These are phyloP conservation scores for Oryza brachyantha DNA, from an alignment of 176 grass and related monocot genomes.

Conservation along the genomic window DNA sequence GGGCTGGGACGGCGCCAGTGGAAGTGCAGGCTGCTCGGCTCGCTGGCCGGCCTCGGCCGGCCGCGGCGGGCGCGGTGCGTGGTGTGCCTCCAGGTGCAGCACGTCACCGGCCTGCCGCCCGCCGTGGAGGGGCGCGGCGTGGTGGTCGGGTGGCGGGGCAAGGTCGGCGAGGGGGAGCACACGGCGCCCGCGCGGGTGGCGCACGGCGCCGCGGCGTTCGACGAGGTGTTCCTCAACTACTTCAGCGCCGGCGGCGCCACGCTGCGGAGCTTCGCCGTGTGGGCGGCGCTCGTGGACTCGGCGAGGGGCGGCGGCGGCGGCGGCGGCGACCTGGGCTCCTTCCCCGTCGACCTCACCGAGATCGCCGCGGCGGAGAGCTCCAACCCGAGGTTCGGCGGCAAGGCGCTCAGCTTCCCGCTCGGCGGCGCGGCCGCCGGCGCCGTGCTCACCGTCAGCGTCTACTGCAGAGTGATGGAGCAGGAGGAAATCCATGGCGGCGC, in stretches of 20 bases:
- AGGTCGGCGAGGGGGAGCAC: constrained; percentile 70
- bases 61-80: constrained; percentile 53
- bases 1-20: constrained; percentile 39
- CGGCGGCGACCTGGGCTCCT: constrained; percentile 56
- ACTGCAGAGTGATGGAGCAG: constrained; percentile 69
- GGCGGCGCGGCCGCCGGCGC: constrained; percentile 58
- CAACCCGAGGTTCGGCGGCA: constrained; percentile 57
- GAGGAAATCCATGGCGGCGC: constrained; percentile 26
- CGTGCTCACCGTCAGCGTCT: constrained; percentile 58
- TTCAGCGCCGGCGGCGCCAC: constrained; percentile 47
- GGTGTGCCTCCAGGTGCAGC: constrained; percentile 85
- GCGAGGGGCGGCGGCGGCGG: too few species aligned
- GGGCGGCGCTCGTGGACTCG: constrained; percentile 68
- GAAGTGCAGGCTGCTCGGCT: constrained; percentile 51
- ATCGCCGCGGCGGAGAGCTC: constrained; percentile 35
- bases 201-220: constrained; percentile 48
- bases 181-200: constrained; percentile 50
- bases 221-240: constrained; percentile 84
- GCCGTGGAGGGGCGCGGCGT: constrained; percentile 45
- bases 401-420: constrained; percentile 66
- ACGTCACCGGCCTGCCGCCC: constrained; percentile 50
- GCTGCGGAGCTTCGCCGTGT: constrained; percentile 58
- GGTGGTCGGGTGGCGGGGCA: constrained; percentile 78
- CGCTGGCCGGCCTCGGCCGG: constrained; percentile 42
- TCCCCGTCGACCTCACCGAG: constrained; percentile 66